Evolutionary conservation across 495 filamentous ascomycete genomes (phyloP).

Genomic region (Ramalina peruviana): DNA sequence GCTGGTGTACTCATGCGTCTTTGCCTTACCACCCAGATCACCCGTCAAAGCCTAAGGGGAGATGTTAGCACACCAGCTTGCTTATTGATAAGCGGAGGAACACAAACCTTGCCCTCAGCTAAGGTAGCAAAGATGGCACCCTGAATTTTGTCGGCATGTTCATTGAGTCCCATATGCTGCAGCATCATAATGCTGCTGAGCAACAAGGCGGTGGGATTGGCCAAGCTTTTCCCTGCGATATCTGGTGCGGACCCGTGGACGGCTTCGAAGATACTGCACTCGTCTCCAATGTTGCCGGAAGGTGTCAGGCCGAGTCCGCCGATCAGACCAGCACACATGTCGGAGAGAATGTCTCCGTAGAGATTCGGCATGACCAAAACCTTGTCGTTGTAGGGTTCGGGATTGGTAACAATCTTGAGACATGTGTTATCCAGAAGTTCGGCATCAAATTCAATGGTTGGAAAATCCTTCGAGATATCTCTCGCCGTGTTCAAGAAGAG

Average conservation of each 20-base stretch:
- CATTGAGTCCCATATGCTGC: slow-evolving; percentile 86
- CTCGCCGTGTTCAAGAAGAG: slow-evolving; percentile 82
- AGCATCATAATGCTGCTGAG: slow-evolving; percentile 97
- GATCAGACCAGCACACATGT: slow-evolving; percentile 98
- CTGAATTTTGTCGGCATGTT: slow-evolving; percentile 80
- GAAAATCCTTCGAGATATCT: slow-evolving; percentile 84
- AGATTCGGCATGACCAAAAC: slow-evolving; percentile 99
- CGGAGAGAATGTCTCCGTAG: slow-evolving; percentile 97
- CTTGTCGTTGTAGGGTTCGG: slow-evolving; percentile 92
- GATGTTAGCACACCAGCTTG: slow-evolving; percentile 8
- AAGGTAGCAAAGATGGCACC: slow-evolving; percentile 87
- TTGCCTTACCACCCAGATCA: slow-evolving; percentile 86
- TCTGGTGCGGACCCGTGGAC: slow-evolving; percentile 97
- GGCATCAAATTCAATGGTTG: slow-evolving; percentile 83
- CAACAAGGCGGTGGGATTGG: slow-evolving; percentile 88
- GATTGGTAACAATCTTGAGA: slow-evolving; percentile 93
- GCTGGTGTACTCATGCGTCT: slow-evolving; percentile 79
- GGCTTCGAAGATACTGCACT: slow-evolving; percentile 98
- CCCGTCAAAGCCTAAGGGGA: slow-evolving; percentile 57
- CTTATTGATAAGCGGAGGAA: not conserved
- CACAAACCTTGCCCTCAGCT: slow-evolving; percentile 72
- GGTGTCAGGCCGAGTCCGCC: slow-evolving; percentile 94
- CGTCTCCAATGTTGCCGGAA: slow-evolving; percentile 95
- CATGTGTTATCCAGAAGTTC: slow-evolving; percentile 98
- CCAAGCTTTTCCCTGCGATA: slow-evolving; percentile 88